Conservation (phyloP, 306 rosid genomes). For the Pachyrhizus erosus region DNA sequence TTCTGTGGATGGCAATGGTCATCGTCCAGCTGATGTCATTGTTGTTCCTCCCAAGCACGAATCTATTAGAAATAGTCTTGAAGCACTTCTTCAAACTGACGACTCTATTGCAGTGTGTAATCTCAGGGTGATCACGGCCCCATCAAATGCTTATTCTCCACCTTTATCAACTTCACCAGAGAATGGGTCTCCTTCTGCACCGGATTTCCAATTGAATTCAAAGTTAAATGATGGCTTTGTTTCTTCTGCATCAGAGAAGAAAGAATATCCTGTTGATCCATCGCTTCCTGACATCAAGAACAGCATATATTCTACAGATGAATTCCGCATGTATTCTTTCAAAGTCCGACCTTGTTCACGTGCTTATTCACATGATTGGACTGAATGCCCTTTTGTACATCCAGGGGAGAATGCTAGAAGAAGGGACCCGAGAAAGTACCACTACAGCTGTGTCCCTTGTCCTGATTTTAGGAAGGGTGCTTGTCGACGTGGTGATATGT, state of each 20-base stretch:
- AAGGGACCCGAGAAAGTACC: constrained; percentile 21
- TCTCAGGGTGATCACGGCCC: constrained; percentile 1
- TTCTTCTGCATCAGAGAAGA: constrained; percentile 4
- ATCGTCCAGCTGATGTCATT: constrained; percentile 6
- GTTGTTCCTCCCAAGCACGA: constrained; percentile 8
- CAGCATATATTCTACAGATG: constrained; percentile 6
- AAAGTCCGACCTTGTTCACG: constrained; percentile 20
- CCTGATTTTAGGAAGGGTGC: constrained; percentile 28
- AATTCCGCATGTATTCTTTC: constrained; percentile 17
- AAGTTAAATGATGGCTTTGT: constrained; percentile 3
- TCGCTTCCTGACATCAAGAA: constrained; percentile 17
- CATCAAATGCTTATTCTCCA: constrained; percentile 23
- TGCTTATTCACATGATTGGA: constrained; percentile 23
- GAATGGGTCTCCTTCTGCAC: not conserved
- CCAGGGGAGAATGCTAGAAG: constrained; percentile 21
- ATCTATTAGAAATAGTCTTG: not conserved
- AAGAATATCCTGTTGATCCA: constrained; percentile 18
- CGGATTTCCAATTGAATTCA: constrained; percentile 11
- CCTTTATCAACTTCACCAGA: constrained; percentile 15
- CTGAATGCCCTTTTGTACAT: constrained; percentile 21
- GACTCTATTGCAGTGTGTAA: not conserved
- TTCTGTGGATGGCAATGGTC: not conserved
- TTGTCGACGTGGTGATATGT: not conserved
- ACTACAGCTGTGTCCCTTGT: constrained; percentile 22
- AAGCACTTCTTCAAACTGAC: constrained; percentile 2